Conservation (phyloP, 140 eudicot species). For the Cichorium intybus region DNA sequence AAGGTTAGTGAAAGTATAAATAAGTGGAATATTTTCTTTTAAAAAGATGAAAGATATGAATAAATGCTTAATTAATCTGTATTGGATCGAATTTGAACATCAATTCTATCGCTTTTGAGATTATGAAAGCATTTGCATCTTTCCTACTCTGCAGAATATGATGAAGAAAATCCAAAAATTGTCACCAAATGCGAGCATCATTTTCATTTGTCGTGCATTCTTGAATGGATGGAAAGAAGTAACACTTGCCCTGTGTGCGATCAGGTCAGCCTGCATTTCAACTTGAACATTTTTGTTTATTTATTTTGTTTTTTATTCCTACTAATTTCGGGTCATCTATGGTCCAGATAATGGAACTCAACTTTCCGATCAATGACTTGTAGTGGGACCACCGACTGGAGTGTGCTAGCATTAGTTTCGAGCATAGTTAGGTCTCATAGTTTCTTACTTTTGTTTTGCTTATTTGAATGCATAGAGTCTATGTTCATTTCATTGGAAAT, state of each 20-base stretch:
- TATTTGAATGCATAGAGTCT: slow-evolving; percentile 12
- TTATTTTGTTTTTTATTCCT: background rate
- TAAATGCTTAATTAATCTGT: background rate
- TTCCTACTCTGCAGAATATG: slow-evolving; percentile 62
- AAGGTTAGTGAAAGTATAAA: slow-evolving; percentile 47
- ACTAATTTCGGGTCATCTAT: slow-evolving; percentile 13
- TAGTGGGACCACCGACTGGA: slow-evolving; percentile 2
- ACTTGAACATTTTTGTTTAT: background rate
- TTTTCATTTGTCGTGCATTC: slow-evolving; percentile 91
- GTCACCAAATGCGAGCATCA: slow-evolving; percentile 88
- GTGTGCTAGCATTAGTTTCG: slow-evolving; percentile 17
- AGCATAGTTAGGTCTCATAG: slow-evolving; percentile 24
- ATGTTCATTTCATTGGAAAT: slow-evolving; percentile 15
- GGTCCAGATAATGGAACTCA: slow-evolving; percentile 60
- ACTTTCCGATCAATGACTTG: slow-evolving; percentile 38
- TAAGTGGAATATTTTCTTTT: background rate
- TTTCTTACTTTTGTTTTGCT: background rate
- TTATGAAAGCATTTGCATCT: background rate
- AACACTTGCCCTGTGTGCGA: slow-evolving; percentile 89
- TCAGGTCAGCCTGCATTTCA: slow-evolving; percentile 44
- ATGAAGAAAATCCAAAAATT: slow-evolving; percentile 88
- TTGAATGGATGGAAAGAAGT: slow-evolving; percentile 99
- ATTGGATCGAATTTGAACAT: background rate
- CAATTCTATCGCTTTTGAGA: background rate
- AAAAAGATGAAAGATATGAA: background rate